Conservation (phyloP, 495 filamentous ascomycete genomes). For the Corynascus novoguineensis region DNA sequence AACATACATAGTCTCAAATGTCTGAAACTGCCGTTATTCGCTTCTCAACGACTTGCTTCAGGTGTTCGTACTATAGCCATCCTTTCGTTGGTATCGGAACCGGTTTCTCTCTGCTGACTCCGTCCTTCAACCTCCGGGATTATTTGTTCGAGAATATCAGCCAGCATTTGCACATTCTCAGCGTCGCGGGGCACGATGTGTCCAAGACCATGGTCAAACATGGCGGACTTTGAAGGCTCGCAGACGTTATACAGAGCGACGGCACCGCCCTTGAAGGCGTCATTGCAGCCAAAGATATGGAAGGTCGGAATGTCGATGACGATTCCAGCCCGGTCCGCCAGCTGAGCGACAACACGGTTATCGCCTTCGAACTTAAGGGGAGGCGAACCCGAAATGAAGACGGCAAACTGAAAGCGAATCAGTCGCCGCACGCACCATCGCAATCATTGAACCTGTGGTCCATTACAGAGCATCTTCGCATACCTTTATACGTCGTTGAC, state of each 20-base stretch:
- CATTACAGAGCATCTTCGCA: too few relatives aligned
- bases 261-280: constrained; percentile 48
- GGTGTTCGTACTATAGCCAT: too few relatives aligned
- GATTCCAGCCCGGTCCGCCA: constrained; percentile 44
- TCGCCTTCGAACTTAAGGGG: constrained; percentile 38
- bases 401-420: constrained; percentile 34
- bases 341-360: constrained; percentile 31
- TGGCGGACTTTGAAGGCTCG: constrained; percentile 40
- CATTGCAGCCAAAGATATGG: constrained; percentile 52
- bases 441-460: neutral
- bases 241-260: constrained; percentile 55
- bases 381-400: constrained; percentile 53
- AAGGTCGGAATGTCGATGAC: constrained; percentile 49
- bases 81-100: neutral
- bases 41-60: too few relatives aligned
- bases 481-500: constrained; percentile 43
- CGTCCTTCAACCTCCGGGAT: constrained; percentile 28
- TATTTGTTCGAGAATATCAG: constrained; percentile 26
- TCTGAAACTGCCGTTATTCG: too few relatives aligned
- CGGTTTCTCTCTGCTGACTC: neutral
- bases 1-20: too few relatives aligned
- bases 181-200: constrained; percentile 50
- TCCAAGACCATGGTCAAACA: constrained; percentile 54
- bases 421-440: neutral
- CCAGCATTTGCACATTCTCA: constrained; percentile 42